Evolutionary conservation across 1,284 basidiomycete species (phyloP), one percentile per base, ranked within the genome.

Genomic region (Austropuccinia psidii): DNA sequence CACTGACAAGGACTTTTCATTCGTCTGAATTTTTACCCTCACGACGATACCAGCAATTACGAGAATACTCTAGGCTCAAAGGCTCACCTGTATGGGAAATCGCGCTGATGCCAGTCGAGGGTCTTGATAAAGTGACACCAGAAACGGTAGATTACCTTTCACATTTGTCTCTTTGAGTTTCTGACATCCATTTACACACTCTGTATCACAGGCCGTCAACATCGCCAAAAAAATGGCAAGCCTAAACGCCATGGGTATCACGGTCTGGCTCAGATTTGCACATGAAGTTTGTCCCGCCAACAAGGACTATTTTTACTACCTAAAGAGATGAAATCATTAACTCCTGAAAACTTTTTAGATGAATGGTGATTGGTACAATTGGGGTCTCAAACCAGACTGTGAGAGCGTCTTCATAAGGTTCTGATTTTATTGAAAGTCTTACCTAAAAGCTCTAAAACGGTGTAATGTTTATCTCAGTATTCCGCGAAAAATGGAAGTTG

Each of bases 311-410:
- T 1, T 35, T 19, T 21, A 21, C 43, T 15, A 49, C 13, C 37
- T 13, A 19, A 11, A 45, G 13, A 41, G 35, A 9, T 21, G 21
- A 6, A 31, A 37, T 37, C 57, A 6, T 47, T 68, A 2, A n/a
- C 1, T 68, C 21, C 33, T 29, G 19, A 45, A 41, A 15, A 33
- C 50, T 13, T 21, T n/a, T 17, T 58, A 73, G 70, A 73, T 73
- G 70, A 73, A 73, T 49, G 70, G 70, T 19, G 60, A 73, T 29
- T 73, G 70, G 70, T 73, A 73, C 55, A 21, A 19, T 3, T 73
- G 70, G 70, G 70, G 70, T 17, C 35, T 39, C 27, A 73, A 73
- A 29, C 70, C 70, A 55, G 60, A 47, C 9, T 39, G 70, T 73
- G n/a, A 47, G 70, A 41, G 15, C 31, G 11, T 39, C 39, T 17